Percentiles rank a stretch among this genome's conserved stretches.
phyloP scores from a whole-genome alignment of 495 filamentous ascomycete species.

The Aspergillus sparsus region DNA sequence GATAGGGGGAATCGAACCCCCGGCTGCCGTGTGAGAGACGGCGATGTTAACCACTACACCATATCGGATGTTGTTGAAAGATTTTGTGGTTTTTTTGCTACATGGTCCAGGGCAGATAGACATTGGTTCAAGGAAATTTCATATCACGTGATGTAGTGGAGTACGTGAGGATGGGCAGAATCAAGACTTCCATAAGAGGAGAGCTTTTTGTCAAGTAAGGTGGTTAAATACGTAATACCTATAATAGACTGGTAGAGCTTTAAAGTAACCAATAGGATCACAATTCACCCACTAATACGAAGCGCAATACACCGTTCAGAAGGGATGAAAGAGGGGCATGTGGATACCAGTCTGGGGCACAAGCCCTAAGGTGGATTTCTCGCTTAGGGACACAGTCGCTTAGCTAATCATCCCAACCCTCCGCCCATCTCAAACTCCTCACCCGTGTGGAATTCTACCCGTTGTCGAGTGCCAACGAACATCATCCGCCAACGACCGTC shows the following conservation, averaged over 20 bases:
- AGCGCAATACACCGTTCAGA: too few relatives aligned
- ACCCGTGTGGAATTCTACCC: conserved; percentile 42
- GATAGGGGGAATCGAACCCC: conserved; percentile 44
- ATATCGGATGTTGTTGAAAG: conserved; percentile 28
- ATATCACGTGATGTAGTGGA: neutral
- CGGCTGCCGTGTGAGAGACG: conserved; percentile 42
- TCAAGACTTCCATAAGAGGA: too few relatives aligned
- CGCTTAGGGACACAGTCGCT: conserved; percentile 49
- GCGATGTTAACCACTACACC: conserved; percentile 44
- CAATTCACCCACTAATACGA: too few relatives aligned
- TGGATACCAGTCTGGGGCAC: conserved; percentile 23
- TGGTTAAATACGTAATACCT: too few relatives aligned
- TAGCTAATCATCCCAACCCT: conserved; percentile 49
- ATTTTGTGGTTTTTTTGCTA: neutral
- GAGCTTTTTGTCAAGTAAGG: too few relatives aligned
- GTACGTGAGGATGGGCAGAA: too few relatives aligned
- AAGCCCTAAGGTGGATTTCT: conserved; percentile 43
- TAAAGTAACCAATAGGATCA: too few relatives aligned
- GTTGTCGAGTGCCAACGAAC: conserved; percentile 51
- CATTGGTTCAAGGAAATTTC: neutral
- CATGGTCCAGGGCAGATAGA: neutral
- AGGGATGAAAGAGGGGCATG: neutral
- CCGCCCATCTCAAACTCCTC: conserved; percentile 48
- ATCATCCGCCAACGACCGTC: conserved; percentile 56
- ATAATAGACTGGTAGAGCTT: too few relatives aligned